Evolutionary conservation across 257 asterid genomes (phyloP), one percentile per base, ranked within the genome.

Genomic region (Echites panduratus): DNA sequence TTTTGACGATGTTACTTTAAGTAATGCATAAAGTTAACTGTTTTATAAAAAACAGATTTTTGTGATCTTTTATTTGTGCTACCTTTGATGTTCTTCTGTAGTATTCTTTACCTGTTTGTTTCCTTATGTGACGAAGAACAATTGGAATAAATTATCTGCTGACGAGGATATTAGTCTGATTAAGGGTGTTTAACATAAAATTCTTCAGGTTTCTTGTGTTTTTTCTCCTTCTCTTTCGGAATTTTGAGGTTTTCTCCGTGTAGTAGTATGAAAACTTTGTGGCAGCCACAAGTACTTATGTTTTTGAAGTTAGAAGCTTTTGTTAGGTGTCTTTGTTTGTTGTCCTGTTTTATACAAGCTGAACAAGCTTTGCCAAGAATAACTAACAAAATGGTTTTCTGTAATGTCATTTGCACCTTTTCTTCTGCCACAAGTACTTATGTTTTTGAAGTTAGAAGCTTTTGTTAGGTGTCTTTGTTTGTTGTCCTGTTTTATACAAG

Each of bases 311-410:
- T 5, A 12, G 5, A 16, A 52, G 57, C 22, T 52, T 52, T 19
- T 16, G 9, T 52, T 52, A 19, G 20, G 57, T 50, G 57, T 50
- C 2, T 14, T 50, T 7, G 57, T 50, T 20, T 50, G 57, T 20
- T n/a, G 5, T 50, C 17, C 17, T 19, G 22, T 22, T 50, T 52
- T 52, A 7, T 9, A 52, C 5, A 52, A 19, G 57, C 24, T 19
- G 57, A 52, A 59, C 5, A 59, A 59, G n/a, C 20, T 10, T 3
- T 59, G 22, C 26, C 10, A 7, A 9, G 64, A 3, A 24, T 24
- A 59, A 24, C 64, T 59, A 27, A 59, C 66, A 27, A 59, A 26
- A 58, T 58, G 41, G 65, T 40, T 26, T 56, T 26, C 65, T 58
- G 20, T 58, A 24, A 26, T 58, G 27, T 12, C 65, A 11, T 13